Evolutionary conservation across 148 eudicot species (phyloP), one percentile per base, ranked within the genome.

Genomic region (Cornus suecica): DNA sequence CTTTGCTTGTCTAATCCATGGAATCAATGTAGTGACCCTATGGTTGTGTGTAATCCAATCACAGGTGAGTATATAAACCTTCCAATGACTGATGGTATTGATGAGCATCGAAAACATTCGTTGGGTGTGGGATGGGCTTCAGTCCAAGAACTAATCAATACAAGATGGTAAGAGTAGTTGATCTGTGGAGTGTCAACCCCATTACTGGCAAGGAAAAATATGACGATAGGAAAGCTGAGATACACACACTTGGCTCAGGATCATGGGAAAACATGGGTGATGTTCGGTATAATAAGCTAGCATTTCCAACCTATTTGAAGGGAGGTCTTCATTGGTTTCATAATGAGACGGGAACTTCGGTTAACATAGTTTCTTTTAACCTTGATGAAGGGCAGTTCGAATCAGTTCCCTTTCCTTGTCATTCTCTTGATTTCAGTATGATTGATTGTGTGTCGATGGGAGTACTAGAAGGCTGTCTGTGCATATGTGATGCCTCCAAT

Each of bases 31-130:
- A n/a, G 11, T 72, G 69, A 74, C 58, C 28, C 15, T 18, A 42
- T n/a, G n/a, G n/a, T n/a, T n/a, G 71, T 78, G 41, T 78, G 71
- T 68, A 78, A 78, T 68, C 81, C 77, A 20, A 51, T 73, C 16
- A 78, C 72, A 15, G 75, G 70, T 34, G 81, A 79, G 10, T 79
- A 74, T 64, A 16, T 61, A 24, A 20, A 64, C 70, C 23, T 72
- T 32, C 77, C 76, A 1, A n/a, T 24, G 1, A 3, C 48, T n/a
- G 2, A 8, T 8, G 7, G 18, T 30, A 3, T 3, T 11, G 3
- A 18, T 32, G 37, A 7, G 9, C 2, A 4, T 8, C 3, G 5
- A 2, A 32, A 32, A 32, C 5, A 32, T 32, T n/a, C 25, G 25
- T 61, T 60, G 48, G n/a, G 1, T 60, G 66, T 63, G 76, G 56